phyloP scores from a whole-genome alignment of 2,329 filamentous ascomycete genomes.

The Aspergillus aculeatinus region DNA sequence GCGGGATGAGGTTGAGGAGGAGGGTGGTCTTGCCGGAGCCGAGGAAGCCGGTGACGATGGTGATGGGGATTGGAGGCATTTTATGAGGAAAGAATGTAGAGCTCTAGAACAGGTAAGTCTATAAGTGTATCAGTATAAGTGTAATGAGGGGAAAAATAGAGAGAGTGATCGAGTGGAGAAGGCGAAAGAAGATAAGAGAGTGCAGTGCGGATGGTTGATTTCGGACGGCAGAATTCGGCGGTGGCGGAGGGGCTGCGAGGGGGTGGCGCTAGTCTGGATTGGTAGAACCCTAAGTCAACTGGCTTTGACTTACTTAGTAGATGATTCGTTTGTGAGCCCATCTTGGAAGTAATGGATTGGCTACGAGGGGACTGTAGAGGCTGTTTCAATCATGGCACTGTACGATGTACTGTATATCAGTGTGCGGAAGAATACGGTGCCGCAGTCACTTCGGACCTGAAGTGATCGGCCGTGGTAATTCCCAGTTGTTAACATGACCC shows the following conservation, averaged over 20 bases:
- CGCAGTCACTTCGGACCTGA: too few species aligned
- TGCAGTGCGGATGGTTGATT: background rate
- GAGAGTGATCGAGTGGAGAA: background rate
- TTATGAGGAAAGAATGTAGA: background rate
- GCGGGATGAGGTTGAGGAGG: conserved; percentile 88
- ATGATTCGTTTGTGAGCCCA: too few species aligned
- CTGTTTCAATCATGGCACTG: too few species aligned
- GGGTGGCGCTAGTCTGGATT: conserved; percentile 14
- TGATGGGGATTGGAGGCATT: conserved; percentile 78
- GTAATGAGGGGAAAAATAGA: background rate
- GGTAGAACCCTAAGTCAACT: conserved; percentile 10
- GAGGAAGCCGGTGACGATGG: conserved; percentile 93
- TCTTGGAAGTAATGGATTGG: too few species aligned
- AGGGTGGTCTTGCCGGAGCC: conserved; percentile 96
- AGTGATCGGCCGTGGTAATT: too few species aligned
- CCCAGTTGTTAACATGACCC: background rate
- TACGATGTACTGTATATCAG: too few species aligned
- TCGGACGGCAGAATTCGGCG: background rate
- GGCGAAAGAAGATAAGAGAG: conserved; percentile 1
- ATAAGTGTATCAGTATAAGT: background rate
- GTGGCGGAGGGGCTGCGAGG: conserved; percentile 3
- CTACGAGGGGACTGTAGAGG: too few species aligned
- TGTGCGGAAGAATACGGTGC: background rate
- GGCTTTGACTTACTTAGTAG: too few species aligned
- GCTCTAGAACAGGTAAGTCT: background rate